Conservation (phyloP, 2,329 filamentous ascomycete genomes). For the Metarhizium rileyi region DNA sequence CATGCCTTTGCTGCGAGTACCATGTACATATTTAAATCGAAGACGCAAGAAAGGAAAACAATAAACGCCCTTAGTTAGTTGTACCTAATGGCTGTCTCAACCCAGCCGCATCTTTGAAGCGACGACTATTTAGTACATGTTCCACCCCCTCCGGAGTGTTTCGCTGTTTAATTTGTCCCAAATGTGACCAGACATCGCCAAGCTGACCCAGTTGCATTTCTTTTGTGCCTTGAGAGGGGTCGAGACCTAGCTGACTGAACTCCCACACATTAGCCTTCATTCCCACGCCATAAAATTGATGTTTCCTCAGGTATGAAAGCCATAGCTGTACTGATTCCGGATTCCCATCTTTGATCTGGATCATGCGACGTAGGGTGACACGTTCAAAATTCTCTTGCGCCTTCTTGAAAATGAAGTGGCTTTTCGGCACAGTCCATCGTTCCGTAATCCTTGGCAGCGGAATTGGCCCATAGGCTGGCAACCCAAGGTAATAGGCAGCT, state of each 20-base stretch:
- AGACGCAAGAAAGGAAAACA: neutral
- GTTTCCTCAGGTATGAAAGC: slow-evolving; percentile 85
- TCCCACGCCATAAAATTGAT: slow-evolving; percentile 90
- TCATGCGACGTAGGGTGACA: slow-evolving; percentile 72
- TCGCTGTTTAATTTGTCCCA: slow-evolving; percentile 41
- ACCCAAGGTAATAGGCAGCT: slow-evolving; percentile 84
- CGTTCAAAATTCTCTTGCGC: slow-evolving; percentile 96
- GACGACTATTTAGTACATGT: slow-evolving; percentile 44
- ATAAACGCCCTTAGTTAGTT: neutral
- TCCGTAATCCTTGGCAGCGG: slow-evolving; percentile 80
- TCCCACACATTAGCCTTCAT: slow-evolving; percentile 99
- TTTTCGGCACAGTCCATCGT: slow-evolving; percentile 85
- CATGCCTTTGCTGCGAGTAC: neutral
- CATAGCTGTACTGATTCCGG: slow-evolving; percentile 83
- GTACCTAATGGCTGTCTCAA: slow-evolving; percentile 13
- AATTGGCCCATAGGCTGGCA: slow-evolving; percentile 77
- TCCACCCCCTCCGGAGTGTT: slow-evolving; percentile 46
- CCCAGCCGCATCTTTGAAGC: slow-evolving; percentile 30
- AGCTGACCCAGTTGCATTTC: slow-evolving; percentile 23
- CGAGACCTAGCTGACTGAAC: slow-evolving; percentile 57
- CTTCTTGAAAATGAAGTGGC: slow-evolving; percentile 94
- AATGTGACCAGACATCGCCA: slow-evolving; percentile 43
- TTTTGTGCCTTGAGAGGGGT: slow-evolving; percentile 16
- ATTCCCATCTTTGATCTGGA: slow-evolving; percentile 88
- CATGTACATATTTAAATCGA: neutral